These are phyloP conservation scores for Castanea mollissima DNA, from an alignment of 306 rosid genomes.

Conservation along the genomic window DNA sequence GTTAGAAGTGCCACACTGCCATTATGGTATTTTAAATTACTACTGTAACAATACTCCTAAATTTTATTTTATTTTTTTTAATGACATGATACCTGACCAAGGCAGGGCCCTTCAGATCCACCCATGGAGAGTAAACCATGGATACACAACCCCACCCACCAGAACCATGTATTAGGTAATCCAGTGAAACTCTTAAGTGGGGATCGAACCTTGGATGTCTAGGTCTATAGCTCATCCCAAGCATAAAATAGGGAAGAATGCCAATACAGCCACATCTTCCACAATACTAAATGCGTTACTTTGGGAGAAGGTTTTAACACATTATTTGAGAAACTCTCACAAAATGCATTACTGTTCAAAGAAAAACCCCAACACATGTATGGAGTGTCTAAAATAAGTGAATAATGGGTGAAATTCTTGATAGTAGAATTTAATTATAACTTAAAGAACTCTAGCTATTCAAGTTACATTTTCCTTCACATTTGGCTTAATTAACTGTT, in stretches of 20 bases:
- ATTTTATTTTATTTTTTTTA: too few species aligned
- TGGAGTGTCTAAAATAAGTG: background rate
- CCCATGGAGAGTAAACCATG: too few species aligned
- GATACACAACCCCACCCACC: too few species aligned
- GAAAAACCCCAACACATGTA: background rate
- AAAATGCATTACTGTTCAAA: background rate
- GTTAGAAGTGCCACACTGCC: background rate
- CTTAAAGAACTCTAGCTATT: background rate
- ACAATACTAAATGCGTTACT: background rate
- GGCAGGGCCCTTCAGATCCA: too few species aligned
- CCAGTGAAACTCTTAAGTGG: too few species aligned
- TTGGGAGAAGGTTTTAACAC: background rate
- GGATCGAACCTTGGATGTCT: too few species aligned
- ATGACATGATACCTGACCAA: too few species aligned
- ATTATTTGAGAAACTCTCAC: background rate
- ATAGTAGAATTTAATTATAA: background rate
- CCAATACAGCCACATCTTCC: background rate
- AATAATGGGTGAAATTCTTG: background rate
- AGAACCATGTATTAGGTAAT: too few species aligned
- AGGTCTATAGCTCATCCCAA: too few species aligned
- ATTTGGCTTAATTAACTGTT: background rate
- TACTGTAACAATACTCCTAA: too few species aligned
- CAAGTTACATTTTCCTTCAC: background rate
- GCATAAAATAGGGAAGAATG: background rate
- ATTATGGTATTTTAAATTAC: background rate